Evolutionary conservation across 495 filamentous ascomycete species (phyloP).

Genomic region (Xylaria castorea): DNA sequence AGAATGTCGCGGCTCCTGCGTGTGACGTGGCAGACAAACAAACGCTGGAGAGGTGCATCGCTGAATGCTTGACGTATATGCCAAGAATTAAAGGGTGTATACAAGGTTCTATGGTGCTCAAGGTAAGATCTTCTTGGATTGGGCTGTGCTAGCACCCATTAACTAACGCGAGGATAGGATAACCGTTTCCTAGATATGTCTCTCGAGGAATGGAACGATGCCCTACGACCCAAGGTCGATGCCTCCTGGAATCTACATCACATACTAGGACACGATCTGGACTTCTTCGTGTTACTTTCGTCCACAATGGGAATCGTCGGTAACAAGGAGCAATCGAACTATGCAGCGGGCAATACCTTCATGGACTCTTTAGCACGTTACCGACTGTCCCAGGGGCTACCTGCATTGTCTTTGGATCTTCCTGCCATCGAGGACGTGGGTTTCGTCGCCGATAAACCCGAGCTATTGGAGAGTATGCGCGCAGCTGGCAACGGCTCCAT

Average conservation of each 20-base stretch:
- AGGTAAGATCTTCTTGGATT: conserved; percentile 19
- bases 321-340: conserved; percentile 57
- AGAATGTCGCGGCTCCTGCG: conserved; percentile 25
- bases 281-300: conserved; percentile 64
- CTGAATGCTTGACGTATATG: conserved; percentile 32
- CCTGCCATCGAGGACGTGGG: conserved; percentile 43
- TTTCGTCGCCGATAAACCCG: conserved; percentile 27
- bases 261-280: conserved; percentile 45
- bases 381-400: conserved; percentile 37
- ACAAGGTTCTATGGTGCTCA: conserved; percentile 55
- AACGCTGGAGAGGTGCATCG: conserved; percentile 25
- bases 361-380: conserved; percentile 49
- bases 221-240: conserved; percentile 50
- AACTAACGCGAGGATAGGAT: conserved; percentile 20
- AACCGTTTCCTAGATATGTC: conserved; percentile 38
- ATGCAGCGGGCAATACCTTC: conserved; percentile 61
- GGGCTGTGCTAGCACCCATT: no score
- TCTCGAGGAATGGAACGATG: conserved; percentile 39
- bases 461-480: conserved; percentile 21
- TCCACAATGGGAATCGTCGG: conserved; percentile 60
- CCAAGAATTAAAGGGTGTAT: conserved; percentile 52
- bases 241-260: conserved; percentile 59
- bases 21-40: conserved; percentile 38
- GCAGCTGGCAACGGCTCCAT: conserved; percentile 29
- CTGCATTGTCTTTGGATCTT: conserved; percentile 50